Evolutionary conservation across 805 yeast species (phyloP), one percentile per base, ranked within the genome.

Genomic region (Zygosaccharomyces bisporus): DNA sequence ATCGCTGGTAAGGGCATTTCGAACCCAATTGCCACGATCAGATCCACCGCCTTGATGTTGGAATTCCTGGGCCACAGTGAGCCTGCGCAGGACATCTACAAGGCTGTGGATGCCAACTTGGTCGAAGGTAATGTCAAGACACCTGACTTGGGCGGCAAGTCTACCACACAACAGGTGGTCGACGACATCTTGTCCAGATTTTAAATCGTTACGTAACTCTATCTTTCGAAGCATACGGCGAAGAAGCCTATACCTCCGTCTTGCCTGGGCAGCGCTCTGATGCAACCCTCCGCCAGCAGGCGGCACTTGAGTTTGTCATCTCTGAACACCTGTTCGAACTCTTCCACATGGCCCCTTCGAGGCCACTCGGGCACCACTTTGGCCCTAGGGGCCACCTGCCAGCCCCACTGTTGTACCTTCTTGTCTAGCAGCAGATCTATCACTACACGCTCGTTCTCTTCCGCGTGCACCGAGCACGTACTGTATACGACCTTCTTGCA

Each of bases 191-290:
- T 93, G 44, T 52, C 60, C 18, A 63, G 50, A 44, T 36, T 60
- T 45, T 53, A 47, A 45, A 37, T 37, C 23, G 20, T 25, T 37
- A 37, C 40, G 32, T 37, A 37, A 25, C 23, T 17, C 45, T 50
- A 59, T 45, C 84, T 74, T 51, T 86, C 85, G 61, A 93, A 91
- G 45, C 93, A 82, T 1, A 90, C 98, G 0, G 97, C 98, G 66
- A 93, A 93, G 61, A 93, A 93, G 0, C 99, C 99, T 56, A 93
- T 93, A n/a, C 99, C 99, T 23, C 98, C 99, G 62, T 93, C 99
- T 34, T 76, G 83, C 49, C 79, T 82, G 0, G 97, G 96, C 34
- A 81, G 67, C 0, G 90, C 84, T 53, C 99, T 73, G 0, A 93
- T 80, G 67, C 97, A 90, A 0, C 93, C 91, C 1, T 81, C 88